These are phyloP conservation scores for Lactarius quietus DNA, from an alignment of 768 basidiomycete genomes.

Conservation along the genomic window DNA sequence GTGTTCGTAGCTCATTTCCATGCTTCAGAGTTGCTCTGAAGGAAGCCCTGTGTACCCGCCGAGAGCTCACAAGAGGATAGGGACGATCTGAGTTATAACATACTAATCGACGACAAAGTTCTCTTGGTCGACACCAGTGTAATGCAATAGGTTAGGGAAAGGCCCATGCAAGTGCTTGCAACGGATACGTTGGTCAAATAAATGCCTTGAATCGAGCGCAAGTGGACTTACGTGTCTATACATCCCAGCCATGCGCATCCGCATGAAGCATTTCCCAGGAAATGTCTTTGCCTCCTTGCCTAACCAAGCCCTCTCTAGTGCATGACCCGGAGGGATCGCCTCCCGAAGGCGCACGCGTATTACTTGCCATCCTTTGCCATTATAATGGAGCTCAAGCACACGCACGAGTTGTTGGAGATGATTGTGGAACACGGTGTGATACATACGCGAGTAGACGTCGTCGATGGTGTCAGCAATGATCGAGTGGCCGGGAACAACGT, in stretches of 20 bases:
- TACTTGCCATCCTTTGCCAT: constrained; percentile 50
- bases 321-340: constrained; percentile 45
- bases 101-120: background rate
- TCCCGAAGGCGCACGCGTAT: constrained; percentile 44
- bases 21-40: background rate
- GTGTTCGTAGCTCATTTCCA: background rate
- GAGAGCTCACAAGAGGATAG: background rate
- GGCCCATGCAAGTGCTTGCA: constrained; percentile 50
- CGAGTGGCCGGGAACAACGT: constrained; percentile 38
- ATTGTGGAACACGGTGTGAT: constrained; percentile 56
- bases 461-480: constrained; percentile 49
- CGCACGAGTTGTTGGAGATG: constrained; percentile 58
- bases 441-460: constrained; percentile 55
- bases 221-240: constrained; percentile 47
- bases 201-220: background rate
- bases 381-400: constrained; percentile 54
- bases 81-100: background rate
- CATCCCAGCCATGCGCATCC: constrained; percentile 56
- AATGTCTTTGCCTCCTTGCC: constrained; percentile 45
- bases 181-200: constrained; percentile 7
- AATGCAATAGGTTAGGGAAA: constrained; percentile 54
- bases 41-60: background rate
- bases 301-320: constrained; percentile 49
- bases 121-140: constrained; percentile 35
- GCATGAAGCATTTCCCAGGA: constrained; percentile 54